These are phyloP conservation scores for Tirmania nivea DNA, from an alignment of 495 filamentous ascomycete species.

Conservation along the genomic window DNA sequence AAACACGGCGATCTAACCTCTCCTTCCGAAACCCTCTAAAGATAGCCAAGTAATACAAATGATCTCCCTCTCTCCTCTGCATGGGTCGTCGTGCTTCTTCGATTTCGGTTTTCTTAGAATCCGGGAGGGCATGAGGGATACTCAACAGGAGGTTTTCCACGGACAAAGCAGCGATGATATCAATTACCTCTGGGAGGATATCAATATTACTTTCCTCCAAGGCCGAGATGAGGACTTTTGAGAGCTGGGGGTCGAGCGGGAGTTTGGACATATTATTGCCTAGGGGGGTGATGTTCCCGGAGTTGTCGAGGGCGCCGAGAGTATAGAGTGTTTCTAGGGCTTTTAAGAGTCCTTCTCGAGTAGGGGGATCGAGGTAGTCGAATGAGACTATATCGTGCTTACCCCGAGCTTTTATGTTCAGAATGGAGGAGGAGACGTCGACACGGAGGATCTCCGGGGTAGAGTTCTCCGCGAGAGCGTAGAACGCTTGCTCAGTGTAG, in stretches of 20 bases:
- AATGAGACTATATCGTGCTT: conserved; percentile 65
- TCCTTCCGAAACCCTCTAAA: conserved; percentile 43
- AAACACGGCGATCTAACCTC: conserved; percentile 45
- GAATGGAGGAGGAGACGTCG: conserved; percentile 63
- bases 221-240: conserved; percentile 63
- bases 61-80: conserved; percentile 64
- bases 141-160: conserved; percentile 78
- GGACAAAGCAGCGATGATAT: conserved; percentile 73
- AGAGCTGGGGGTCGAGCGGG: conserved; percentile 62
- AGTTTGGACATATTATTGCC: conserved; percentile 61
- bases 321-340: conserved; percentile 60
- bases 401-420: conserved; percentile 86
- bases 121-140: conserved; percentile 31
- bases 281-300: conserved; percentile 48
- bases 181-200: conserved; percentile 65
- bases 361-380: conserved; percentile 64
- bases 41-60: conserved; percentile 63
- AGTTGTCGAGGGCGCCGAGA: conserved; percentile 52
- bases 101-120: conserved; percentile 60
- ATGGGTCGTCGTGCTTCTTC: conserved; percentile 52
- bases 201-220: conserved; percentile 37
- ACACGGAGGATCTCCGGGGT: conserved; percentile 78
- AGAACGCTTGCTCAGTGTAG: conserved; percentile 66
- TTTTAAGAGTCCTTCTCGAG: conserved; percentile 55
- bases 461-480: conserved; percentile 44